phyloP scores from a whole-genome alignment of 2,329 filamentous ascomycete species.

The Diplodia seriata region DNA sequence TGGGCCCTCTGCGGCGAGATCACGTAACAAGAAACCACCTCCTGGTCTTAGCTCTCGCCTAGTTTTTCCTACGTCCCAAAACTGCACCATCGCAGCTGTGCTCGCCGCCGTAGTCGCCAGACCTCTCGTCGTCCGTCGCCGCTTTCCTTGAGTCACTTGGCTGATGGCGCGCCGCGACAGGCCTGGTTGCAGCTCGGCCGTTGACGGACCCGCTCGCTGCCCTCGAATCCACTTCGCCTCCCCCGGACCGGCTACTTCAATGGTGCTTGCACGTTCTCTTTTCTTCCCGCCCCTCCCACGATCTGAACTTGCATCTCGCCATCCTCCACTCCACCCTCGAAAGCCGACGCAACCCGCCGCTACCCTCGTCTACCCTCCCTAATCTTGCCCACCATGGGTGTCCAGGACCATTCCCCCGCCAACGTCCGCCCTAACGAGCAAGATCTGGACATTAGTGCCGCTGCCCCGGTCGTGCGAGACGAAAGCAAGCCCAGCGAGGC shows the following conservation, averaged over 20 bases:
- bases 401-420: conserved; percentile 13
- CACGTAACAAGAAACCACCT: conserved; percentile 32
- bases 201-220: conserved; percentile 15
- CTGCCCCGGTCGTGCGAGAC: conserved; percentile 25
- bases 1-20: conserved; percentile 27
- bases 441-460: conserved; percentile 25
- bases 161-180: conserved; percentile 7
- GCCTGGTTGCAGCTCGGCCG: not conserved
- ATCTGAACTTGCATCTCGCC: conserved; percentile 27
- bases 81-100: not conserved
- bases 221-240: conserved; percentile 25
- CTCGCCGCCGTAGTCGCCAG: conserved; percentile 11
- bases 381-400: conserved; percentile 28
- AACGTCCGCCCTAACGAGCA: not conserved
- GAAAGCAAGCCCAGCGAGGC: conserved; percentile 19
- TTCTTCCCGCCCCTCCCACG: conserved; percentile 28
- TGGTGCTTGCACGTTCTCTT: not conserved
- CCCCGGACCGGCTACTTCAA: conserved; percentile 11
- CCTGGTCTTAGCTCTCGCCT: conserved; percentile 26
- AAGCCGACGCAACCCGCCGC: conserved; percentile 18
- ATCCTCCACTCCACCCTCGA: conserved; percentile 20
- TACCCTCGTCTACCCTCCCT: conserved; percentile 18
- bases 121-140: not conserved
- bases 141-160: conserved; percentile 12
- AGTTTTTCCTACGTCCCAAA: conserved; percentile 11